Percentiles rank a stretch among this genome's conserved stretches.
Conservation (phyloP, 2,329 filamentous ascomycete genomes). For the Gremmenia infestans region DNA sequence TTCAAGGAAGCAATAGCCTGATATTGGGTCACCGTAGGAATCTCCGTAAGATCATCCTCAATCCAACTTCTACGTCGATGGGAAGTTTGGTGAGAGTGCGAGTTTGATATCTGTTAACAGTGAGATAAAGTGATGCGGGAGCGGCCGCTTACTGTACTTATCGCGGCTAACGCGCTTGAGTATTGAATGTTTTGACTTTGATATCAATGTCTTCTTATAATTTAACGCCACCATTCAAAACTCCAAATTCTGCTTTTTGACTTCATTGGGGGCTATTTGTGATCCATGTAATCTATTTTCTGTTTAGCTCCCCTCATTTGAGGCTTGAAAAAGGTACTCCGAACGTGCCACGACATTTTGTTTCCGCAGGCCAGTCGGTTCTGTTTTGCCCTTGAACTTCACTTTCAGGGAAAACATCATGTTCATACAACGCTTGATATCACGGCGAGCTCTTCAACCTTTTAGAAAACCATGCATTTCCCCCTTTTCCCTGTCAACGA, state of each 20-base stretch:
- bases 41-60: slow-evolving; percentile 23
- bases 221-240: background rate
- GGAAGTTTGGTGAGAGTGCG: background rate
- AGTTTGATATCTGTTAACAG: background rate
- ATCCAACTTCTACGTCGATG: background rate
- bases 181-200: background rate
- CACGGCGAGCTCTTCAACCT: background rate
- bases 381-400: background rate
- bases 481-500: background rate
- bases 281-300: background rate
- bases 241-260: background rate
- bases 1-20: slow-evolving; percentile 18
- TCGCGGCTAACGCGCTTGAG: background rate
- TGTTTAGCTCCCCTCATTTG: background rate
- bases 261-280: background rate
- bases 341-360: background rate
- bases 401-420: background rate
- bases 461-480: background rate
- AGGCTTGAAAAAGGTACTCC: background rate
- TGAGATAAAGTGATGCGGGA: background rate
- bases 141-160: background rate
- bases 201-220: background rate
- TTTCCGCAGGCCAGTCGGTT: background rate
- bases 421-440: background rate
- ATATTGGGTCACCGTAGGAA: slow-evolving; percentile 5